Percentiles rank a stretch among this genome's conserved stretches.
These are phyloP conservation scores for Diplodia mutila DNA, from an alignment of 2,329 filamentous ascomycete genomes.

Conservation along the genomic window DNA sequence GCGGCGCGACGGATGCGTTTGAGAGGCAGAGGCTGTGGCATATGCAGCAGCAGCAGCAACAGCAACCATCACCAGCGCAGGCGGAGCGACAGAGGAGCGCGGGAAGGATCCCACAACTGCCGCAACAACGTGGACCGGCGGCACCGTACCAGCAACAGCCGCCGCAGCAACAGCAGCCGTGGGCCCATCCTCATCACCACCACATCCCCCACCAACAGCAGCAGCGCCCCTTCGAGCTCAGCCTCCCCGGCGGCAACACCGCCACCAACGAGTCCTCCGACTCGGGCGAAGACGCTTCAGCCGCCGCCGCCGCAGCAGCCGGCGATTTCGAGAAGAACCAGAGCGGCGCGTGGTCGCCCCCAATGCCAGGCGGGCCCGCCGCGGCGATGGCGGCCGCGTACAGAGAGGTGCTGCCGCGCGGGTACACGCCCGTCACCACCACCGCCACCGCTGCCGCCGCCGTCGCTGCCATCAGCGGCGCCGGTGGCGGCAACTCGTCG, in stretches of 20 bases:
- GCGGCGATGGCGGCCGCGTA: conserved; percentile 31
- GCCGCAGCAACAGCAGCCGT: neutral
- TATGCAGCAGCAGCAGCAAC: conserved; percentile 23
- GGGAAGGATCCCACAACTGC: conserved; percentile 37
- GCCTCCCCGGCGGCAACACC: neutral
- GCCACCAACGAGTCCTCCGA: conserved; percentile 26
- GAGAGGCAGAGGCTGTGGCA: conserved; percentile 30
- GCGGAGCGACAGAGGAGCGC: conserved; percentile 33
- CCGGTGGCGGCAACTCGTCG: neutral
- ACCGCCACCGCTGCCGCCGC: neutral
- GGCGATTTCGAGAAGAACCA: neutral
- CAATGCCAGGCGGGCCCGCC: neutral
- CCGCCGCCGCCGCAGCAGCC: neutral
- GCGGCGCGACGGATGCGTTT: conserved; percentile 14
- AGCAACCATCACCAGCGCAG: conserved; percentile 11
- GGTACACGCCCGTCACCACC: conserved; percentile 27
- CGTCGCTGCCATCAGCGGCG: neutral
- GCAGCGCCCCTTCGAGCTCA: conserved; percentile 23
- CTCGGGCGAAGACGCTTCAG: neutral
- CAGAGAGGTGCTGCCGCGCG: conserved; percentile 40
- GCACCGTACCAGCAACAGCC: neutral
- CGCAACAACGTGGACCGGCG: conserved; percentile 24
- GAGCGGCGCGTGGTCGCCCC: neutral
- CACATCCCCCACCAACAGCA: conserved; percentile 12
- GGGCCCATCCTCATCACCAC: neutral